A percentile compares a stretch with the other conserved stretches of the same genome.
Conservation (phyloP, 2,329 filamentous ascomycete species). For the Nectriaceae sp. region DNA sequence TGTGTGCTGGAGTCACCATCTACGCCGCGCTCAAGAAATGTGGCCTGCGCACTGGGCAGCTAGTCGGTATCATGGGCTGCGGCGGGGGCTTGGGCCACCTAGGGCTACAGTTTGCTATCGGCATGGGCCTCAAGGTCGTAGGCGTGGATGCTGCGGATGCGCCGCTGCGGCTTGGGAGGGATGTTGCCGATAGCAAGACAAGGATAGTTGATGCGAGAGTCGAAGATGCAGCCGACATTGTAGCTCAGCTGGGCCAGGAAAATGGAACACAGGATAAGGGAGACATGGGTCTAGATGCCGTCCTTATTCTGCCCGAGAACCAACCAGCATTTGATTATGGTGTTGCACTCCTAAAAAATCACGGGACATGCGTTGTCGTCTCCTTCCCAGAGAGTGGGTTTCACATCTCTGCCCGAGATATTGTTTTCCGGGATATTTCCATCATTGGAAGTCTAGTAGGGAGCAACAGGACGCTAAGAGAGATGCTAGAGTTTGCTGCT, state of each 20-base stretch:
- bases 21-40: slow-evolving; percentile 7
- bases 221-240: background rate
- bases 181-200: background rate
- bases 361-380: slow-evolving; percentile 6
- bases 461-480: slow-evolving; percentile 5
- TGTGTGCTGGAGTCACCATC: slow-evolving; percentile 17
- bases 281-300: slow-evolving; percentile 4
- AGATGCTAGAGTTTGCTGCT: slow-evolving; percentile 7
- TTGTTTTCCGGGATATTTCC: slow-evolving; percentile 7
- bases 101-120: slow-evolving; percentile 12
- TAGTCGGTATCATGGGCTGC: slow-evolving; percentile 9
- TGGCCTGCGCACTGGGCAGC: background rate
- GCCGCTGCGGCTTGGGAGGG: background rate
- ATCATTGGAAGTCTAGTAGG: slow-evolving; percentile 9
- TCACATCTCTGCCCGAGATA: slow-evolving; percentile 4
- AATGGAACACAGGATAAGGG: background rate
- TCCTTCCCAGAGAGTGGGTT: slow-evolving; percentile 8
- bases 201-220: slow-evolving; percentile 3
- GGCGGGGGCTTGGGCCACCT: slow-evolving; percentile 12
- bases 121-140: slow-evolving; percentile 3
- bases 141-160: slow-evolving; percentile 9
- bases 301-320: slow-evolving; percentile 7
- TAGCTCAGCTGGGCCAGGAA: background rate
- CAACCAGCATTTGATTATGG: slow-evolving; percentile 7
- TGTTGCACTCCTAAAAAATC: slow-evolving; percentile 6